A percentile compares a stretch with the other conserved stretches of the same genome.
Evolutionary conservation across 2,329 filamentous ascomycete species (phyloP).

Genomic region (Alternaria consortialis): DNA sequence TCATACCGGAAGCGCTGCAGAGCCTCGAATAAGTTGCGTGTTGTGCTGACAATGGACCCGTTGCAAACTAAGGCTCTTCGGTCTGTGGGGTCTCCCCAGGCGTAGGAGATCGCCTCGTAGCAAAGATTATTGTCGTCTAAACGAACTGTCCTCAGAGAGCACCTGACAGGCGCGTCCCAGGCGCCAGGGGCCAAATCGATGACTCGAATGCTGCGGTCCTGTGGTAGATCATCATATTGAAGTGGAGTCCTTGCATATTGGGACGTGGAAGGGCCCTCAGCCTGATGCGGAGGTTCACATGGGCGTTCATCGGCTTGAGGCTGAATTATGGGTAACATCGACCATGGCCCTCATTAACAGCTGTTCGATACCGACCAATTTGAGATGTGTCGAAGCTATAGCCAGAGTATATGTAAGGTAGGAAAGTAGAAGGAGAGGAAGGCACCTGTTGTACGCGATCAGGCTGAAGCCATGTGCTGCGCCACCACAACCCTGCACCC

Average conservation of each 20-base stretch:
- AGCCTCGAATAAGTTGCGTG: constrained; percentile 10
- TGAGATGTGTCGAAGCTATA: not conserved
- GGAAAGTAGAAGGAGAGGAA: not conserved
- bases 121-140: not conserved
- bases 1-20: constrained; percentile 2
- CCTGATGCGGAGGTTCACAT: not conserved
- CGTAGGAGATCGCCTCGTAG: constrained; percentile 26
- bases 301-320: not conserved
- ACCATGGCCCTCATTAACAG: not conserved
- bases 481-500: not conserved
- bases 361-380: too few relatives aligned
- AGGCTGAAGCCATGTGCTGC: not conserved
- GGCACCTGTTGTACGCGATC: not conserved
- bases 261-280: not conserved
- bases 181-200: not conserved
- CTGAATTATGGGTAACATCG: not conserved
- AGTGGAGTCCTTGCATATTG: too few relatives aligned
- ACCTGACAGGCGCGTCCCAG: not conserved
- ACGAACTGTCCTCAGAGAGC: not conserved
- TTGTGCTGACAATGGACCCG: not conserved
- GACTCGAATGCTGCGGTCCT: not conserved
- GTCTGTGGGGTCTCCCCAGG: constrained; percentile 13
- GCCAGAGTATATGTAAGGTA: not conserved
- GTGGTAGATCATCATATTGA: not conserved
- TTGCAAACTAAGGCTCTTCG: not conserved